Percentiles rank a stretch among this genome's conserved stretches.
Conservation (phyloP, 1,284 basidiomycete genomes). For the Entoloma clypeatum region DNA sequence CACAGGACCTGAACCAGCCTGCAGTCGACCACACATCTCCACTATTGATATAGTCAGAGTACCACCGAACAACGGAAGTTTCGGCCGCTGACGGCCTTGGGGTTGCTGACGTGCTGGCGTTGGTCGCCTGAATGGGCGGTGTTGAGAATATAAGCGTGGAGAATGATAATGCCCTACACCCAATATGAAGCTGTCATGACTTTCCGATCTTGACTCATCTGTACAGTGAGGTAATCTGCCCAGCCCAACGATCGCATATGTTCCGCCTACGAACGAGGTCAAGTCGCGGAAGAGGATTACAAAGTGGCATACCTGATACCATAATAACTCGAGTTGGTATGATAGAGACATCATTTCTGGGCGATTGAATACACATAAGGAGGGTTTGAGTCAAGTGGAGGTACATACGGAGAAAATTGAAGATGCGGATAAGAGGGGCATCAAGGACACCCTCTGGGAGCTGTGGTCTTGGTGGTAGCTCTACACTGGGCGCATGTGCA, state of each 20-base stretch:
- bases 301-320: constrained; percentile 57
- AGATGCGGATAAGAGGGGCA: constrained; percentile 73
- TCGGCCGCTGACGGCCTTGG: constrained; percentile 39
- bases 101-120: constrained; percentile 30
- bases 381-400: background rate
- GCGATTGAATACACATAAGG: constrained; percentile 4
- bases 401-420: constrained; percentile 74
- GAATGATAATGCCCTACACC: constrained; percentile 50
- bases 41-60: constrained; percentile 44
- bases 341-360: constrained; percentile 82
- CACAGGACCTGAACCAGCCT: constrained; percentile 36
- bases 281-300: background rate
- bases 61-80: constrained; percentile 55
- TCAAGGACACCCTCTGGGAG: constrained; percentile 61
- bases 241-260: constrained; percentile 75
- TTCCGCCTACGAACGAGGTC: constrained; percentile 45
- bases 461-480: constrained; percentile 47
- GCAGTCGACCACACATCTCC: constrained; percentile 34
- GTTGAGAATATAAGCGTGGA: constrained; percentile 4
- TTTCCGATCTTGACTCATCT: constrained; percentile 62
- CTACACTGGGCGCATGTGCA: constrained; percentile 38
- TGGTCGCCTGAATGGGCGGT: constrained; percentile 38
- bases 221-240: constrained; percentile 65
- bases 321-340: constrained; percentile 80
- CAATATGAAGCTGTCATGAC: constrained; percentile 69